Base-by-base conservation (phyloP, 2,329 filamentous ascomycete species). In the Ascosphaera aggregata region DNA sequence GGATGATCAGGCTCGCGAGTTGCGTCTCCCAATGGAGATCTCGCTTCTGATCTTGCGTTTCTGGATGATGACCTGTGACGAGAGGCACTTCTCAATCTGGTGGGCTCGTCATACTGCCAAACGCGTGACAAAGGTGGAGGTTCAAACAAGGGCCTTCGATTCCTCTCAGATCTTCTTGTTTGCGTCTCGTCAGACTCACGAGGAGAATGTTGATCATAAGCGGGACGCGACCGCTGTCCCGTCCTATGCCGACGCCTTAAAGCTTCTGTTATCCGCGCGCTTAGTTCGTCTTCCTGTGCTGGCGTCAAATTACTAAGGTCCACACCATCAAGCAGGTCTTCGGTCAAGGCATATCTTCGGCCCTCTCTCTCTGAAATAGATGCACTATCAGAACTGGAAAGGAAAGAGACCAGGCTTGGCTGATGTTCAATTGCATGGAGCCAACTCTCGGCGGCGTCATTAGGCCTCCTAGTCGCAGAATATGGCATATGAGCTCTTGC, bases 221-320 rank as follows among this genome's bases (percentile, higher is more conserved):
- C 36, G 17, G 49, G 47, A 19, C 45, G 41, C 43, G 55, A 47
- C 66, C 69, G 51, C 35, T 52, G 48, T 43, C 52, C 41, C 9
- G 18, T 39, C 36, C 38, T 52, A 50, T 91, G 81, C 20, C 81
- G 67, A 43, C 80, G 69, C 42, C 80, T 66, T 51, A 91, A 93
- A 2, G 82, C 82, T 49, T 91, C 80, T 2, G 84, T 85, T 48
- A 95, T 93, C 42, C 79, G 74, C 50, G 86, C 79, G 45, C 80
- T 92, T 13, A 95, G 71, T 50, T 91, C 81, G 49, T 94, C 84
- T 51, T 94, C 82, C 49, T 84, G 80, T 37, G 64, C 71, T 13
- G 82, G 66, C 44, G 86, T 84, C 40, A 94, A 73, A 45, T 85
- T 85, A 49, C 89, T 80, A 40, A 94, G 61, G 51, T 94, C 85